A percentile compares a stretch with the other conserved stretches of the same genome.
These are phyloP conservation scores for Cucumis sativus DNA, from an alignment of 306 rosid species.

Conservation along the genomic window DNA sequence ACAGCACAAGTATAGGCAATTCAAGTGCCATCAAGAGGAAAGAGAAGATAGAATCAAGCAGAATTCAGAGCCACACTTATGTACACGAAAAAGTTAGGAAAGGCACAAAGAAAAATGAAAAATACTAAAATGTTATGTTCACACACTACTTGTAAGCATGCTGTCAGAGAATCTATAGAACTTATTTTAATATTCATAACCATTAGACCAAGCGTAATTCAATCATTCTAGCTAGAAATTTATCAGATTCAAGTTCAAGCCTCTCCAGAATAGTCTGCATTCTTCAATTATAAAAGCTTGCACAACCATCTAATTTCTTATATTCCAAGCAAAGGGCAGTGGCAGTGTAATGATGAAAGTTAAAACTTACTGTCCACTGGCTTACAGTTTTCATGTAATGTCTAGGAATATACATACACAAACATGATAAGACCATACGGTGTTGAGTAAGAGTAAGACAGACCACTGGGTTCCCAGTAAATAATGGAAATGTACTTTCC, in stretches of 20 bases:
- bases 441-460: background rate
- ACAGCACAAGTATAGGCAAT: background rate
- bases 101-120: background rate
- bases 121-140: background rate
- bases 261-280: background rate
- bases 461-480: background rate
- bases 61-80: background rate
- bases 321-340: background rate
- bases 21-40: background rate
- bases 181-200: background rate
- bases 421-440: background rate
- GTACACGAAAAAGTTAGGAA: background rate
- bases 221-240: background rate
- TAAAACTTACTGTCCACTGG: background rate
- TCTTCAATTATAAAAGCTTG: background rate
- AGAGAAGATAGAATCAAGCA: background rate
- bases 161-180: background rate
- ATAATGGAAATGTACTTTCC: background rate
- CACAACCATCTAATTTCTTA: background rate
- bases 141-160: background rate
- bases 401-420: background rate
- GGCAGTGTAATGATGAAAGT: background rate
- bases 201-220: background rate
- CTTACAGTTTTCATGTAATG: background rate
- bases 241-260: background rate